Evolutionary conservation across 23 red algal species (phyloP), one percentile per base, ranked within the genome.

Genomic region (Agarophyton chilense): DNA sequence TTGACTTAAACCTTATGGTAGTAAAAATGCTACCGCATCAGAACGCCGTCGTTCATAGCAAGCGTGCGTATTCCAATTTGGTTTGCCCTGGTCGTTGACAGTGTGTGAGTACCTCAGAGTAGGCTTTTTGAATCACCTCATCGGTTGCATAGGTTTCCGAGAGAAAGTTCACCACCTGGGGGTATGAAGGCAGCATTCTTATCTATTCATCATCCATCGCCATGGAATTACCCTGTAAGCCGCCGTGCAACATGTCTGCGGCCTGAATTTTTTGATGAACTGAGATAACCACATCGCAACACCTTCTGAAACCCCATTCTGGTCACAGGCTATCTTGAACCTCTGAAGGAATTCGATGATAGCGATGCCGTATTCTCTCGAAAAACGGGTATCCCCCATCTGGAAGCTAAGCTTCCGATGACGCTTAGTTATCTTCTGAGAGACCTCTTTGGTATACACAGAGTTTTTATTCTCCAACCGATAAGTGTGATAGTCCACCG

Each of bases 271-370:
- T 73, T 26, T 10, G 17, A 26, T 45, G 43, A 41, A 47, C 24
- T 73, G 67, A 26, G 39, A 73, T 1, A 47, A 26, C 31, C 67
- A 73, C 67, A 73, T 73, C 28, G 67, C 38, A 2, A 32, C 43
- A 7, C 33, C 31, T 32, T 73, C 67, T 13, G 38, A 47, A n/a
- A 73, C 22, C 2, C 67, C 43, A 26, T 73, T 73, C 18, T 42
- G 38, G 67, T 73, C 67, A 73, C 43, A 39, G 5, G 67, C 31
- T 19, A 73, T 47, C 31, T 73, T 73, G 43, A 73, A 73, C 39
- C 22, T 47, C 14, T 41, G 16, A 1, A 73, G 67, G 67, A 73
- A 73, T 11, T 47, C n/a, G 9, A 73, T 45, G 31, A 73, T 73
- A 19, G 43, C 43, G 38, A 73, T 45, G 39, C 28, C 28, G 19